Conservation (phyloP, 1,284 basidiomycete genomes). For the Flammula alnicola region DNA sequence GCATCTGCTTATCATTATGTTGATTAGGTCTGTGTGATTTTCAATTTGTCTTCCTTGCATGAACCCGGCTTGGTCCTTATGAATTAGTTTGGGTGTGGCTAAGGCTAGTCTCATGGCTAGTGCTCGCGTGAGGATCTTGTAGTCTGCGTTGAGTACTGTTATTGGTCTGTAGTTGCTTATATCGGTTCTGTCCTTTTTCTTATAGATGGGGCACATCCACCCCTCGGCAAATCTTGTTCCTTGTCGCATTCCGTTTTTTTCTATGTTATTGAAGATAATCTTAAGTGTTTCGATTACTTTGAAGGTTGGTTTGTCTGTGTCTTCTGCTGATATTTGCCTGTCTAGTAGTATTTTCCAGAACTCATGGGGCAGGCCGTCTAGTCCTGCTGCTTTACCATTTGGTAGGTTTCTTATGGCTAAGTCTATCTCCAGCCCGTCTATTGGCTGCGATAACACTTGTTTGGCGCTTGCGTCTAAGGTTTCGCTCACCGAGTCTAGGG, state of each 20-base stretch:
- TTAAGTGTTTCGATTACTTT: constrained; percentile 1
- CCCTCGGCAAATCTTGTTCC: constrained; percentile 10
- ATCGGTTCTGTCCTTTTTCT: constrained; percentile 32
- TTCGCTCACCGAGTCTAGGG: too few species aligned
- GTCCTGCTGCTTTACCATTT: too few species aligned
- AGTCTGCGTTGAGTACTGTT: constrained; percentile 37
- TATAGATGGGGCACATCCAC: constrained; percentile 40
- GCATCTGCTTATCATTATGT: constrained; percentile 30
- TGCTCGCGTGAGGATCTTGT: constrained; percentile 34
- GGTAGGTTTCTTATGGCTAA: too few species aligned
- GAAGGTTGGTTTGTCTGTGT: too few species aligned
- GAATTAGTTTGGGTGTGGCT: constrained; percentile 25
- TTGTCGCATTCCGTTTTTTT: neutral
- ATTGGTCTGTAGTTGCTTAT: constrained; percentile 40
- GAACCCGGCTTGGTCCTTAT: constrained; percentile 40
- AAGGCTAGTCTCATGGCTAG: constrained; percentile 26
- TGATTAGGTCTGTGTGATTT: constrained; percentile 34
- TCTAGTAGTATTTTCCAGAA: too few species aligned
- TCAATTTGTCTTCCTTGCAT: constrained; percentile 33
- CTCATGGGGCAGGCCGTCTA: too few species aligned
- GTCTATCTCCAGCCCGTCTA: too few species aligned
- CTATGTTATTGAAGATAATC: constrained; percentile 5
- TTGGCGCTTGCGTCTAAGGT: too few species aligned
- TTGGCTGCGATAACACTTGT: too few species aligned
- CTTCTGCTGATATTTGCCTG: too few species aligned